Evolutionary conservation across 768 basidiomycete genomes (phyloP).

Genomic region (Russula vinacea): DNA sequence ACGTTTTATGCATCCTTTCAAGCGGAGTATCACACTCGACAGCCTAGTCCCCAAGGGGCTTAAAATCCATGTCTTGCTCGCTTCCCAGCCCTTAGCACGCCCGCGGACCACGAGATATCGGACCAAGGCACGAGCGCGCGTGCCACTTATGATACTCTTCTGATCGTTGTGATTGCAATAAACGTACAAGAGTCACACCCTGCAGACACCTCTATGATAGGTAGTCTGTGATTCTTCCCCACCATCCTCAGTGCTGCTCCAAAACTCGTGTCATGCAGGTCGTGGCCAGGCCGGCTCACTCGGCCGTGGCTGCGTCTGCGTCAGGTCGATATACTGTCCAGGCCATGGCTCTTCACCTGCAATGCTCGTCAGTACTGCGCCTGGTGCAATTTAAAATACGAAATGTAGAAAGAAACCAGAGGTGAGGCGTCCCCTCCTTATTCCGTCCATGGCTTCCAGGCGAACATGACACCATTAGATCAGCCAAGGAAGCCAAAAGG

Average conservation of each 20-base stretch:
- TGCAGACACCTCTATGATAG: background rate
- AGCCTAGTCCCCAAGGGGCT: constrained; percentile 14
- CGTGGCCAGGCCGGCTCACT: constrained; percentile 68
- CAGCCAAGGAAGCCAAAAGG: constrained; percentile 11
- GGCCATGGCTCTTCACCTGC: constrained; percentile 68
- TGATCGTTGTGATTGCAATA: constrained; percentile 16
- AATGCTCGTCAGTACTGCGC: constrained; percentile 19
- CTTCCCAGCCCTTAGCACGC: background rate
- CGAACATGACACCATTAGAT: constrained; percentile 7
- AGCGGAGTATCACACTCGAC: background rate
- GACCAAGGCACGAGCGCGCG: constrained; percentile 15
- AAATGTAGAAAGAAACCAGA: constrained; percentile 20
- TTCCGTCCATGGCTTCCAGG: constrained; percentile 1
- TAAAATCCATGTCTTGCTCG: background rate
- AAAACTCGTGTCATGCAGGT: constrained; percentile 44
- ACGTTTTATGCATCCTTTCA: background rate
- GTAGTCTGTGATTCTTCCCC: background rate
- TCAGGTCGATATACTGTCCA: constrained; percentile 74
- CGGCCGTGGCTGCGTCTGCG: constrained; percentile 55
- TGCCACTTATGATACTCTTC: constrained; percentile 5
- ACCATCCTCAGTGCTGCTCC: background rate
- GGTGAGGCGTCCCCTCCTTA: background rate
- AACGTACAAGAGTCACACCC: constrained; percentile 17
- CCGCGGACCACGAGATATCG: constrained; percentile 2
- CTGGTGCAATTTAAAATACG: constrained; percentile 21